These are phyloP conservation scores for Podochytrium sp. DNA, from an alignment of 192 early-diverging fungal species.

Conservation along the genomic window DNA sequence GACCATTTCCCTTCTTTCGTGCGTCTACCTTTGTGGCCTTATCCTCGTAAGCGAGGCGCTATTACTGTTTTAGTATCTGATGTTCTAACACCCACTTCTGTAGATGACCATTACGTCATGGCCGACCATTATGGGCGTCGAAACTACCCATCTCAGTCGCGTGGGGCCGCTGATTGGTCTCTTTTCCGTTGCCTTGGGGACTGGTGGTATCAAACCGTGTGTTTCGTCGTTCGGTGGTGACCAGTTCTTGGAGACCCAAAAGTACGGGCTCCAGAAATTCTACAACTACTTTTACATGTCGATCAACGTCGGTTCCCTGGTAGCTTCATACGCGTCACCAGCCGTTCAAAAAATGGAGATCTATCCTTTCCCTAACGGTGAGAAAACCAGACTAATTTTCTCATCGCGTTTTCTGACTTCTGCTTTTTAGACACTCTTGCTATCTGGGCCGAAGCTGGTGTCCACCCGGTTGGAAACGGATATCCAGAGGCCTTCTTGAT, in stretches of 20 bases:
- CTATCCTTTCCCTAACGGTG: background rate
- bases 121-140: constrained; percentile 43
- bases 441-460: background rate
- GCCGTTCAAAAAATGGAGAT: constrained; percentile 29
- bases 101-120: constrained; percentile 49
- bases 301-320: constrained; percentile 63
- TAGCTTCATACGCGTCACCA: constrained; percentile 54
- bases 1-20: constrained; percentile 48
- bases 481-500: constrained; percentile 50
- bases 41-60: too few relatives aligned
- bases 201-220: constrained; percentile 71
- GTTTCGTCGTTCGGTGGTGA: constrained; percentile 60
- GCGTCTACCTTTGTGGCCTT: constrained; percentile 55
- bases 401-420: too few relatives aligned
- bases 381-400: background rate
- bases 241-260: constrained; percentile 58
- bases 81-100: too few relatives aligned
- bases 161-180: constrained; percentile 35
- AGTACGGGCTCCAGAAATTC: constrained; percentile 51
- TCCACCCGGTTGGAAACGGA: constrained; percentile 42
- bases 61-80: too few relatives aligned
- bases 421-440: background rate
- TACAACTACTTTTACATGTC: constrained; percentile 56
- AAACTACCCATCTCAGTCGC: constrained; percentile 14
- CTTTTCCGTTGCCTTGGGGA: constrained; percentile 59